Evolutionary conservation across 495 filamentous ascomycete species (phyloP).

Genomic region (Bathelium albidoporum): DNA sequence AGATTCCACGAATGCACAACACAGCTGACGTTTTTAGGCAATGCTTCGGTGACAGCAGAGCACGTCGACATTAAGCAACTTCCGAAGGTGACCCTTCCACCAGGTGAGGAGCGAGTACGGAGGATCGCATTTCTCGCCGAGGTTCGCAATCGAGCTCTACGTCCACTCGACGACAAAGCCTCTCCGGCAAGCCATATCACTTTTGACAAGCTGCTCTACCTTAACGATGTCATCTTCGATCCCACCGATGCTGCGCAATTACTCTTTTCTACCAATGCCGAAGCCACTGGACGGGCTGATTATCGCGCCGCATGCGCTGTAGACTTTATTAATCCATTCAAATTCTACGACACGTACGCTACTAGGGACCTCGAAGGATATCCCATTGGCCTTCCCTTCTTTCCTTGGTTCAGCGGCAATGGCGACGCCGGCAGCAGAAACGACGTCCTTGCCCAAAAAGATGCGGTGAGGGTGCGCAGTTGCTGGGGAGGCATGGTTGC

Average conservation of each 20-base stretch:
- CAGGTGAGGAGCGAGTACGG: constrained; percentile 51
- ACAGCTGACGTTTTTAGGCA: constrained; percentile 26
- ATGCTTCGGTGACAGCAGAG: constrained; percentile 42
- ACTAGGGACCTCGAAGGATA: constrained; percentile 65
- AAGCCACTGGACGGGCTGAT: constrained; percentile 43
- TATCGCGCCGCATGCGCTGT: constrained; percentile 75
- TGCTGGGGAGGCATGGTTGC: constrained; percentile 81
- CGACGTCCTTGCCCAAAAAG: constrained; percentile 51
- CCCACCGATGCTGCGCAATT: constrained; percentile 61
- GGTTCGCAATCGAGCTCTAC: constrained; percentile 62
- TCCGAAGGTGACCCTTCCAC: constrained; percentile 48
- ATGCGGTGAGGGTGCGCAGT: constrained; percentile 61
- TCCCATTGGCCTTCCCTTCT: constrained; percentile 59
- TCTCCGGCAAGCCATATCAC: constrained; percentile 20
- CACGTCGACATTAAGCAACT: constrained; percentile 44
- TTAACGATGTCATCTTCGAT: constrained; percentile 68
- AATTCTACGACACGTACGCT: constrained; percentile 76
- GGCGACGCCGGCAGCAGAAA: constrained; percentile 46
- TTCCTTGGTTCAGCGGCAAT: constrained; percentile 57
- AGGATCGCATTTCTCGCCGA: constrained; percentile 70
- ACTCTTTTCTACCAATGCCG: constrained; percentile 62
- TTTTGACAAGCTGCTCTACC: constrained; percentile 63
- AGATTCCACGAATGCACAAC: background rate
- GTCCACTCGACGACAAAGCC: constrained; percentile 44
- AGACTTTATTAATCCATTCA: constrained; percentile 66